phyloP scores from a whole-genome alignment of 2,329 filamentous ascomycete species.

The Claviceps digitariae region DNA sequence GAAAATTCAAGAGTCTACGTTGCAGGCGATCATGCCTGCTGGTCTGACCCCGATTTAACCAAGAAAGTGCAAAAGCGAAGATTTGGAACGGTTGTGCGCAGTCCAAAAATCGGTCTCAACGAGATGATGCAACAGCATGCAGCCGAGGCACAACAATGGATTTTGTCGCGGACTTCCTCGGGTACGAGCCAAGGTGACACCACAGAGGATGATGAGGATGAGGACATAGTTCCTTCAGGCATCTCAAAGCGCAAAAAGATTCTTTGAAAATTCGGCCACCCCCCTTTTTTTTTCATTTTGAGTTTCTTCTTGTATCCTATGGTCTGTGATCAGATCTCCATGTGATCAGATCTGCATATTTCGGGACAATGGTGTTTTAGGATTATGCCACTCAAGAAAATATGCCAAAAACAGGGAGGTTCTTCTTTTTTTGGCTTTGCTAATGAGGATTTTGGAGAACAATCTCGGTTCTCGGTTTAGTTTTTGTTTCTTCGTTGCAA shows the following conservation, averaged over 20 bases:
- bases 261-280: not conserved
- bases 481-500: not conserved
- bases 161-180: slow-evolving; percentile 24
- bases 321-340: not conserved
- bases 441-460: not conserved
- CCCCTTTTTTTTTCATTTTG: not conserved
- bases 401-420: not conserved
- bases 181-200: slow-evolving; percentile 26
- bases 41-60: slow-evolving; percentile 48
- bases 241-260: not conserved
- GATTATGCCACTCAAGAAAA: not conserved
- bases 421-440: not conserved
- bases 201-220: slow-evolving; percentile 33
- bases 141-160: slow-evolving; percentile 37
- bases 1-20: slow-evolving; percentile 71
- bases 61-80: slow-evolving; percentile 46
- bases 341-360: not conserved
- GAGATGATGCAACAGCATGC: slow-evolving; percentile 45
- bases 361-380: not conserved
- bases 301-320: not conserved
- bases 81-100: slow-evolving; percentile 45
- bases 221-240: not conserved
- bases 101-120: slow-evolving; percentile 32
- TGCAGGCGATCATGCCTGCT: slow-evolving; percentile 60
- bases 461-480: not conserved